These are phyloP conservation scores for Spencermartinsiella europaea DNA, from an alignment of 805 yeast genomes.

Conservation along the genomic window DNA sequence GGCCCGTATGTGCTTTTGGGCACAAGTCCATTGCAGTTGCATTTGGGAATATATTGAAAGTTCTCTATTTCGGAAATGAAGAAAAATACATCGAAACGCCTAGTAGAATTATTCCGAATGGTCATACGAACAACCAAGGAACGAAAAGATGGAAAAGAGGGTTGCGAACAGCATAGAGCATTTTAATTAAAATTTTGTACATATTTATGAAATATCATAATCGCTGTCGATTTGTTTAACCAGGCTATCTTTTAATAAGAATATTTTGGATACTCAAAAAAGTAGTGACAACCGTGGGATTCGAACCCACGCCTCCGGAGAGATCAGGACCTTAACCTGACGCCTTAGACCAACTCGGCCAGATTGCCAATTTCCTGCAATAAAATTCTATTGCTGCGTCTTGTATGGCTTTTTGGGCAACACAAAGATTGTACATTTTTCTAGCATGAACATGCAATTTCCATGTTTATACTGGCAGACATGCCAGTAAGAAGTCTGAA, in stretches of 20 bases:
- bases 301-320: conserved; percentile 85
- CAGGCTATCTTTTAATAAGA: too few relatives aligned
- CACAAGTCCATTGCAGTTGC: conserved; percentile 71
- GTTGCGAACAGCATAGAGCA: background rate
- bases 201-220: too few relatives aligned
- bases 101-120: background rate
- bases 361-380: conserved; percentile 40
- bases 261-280: too few relatives aligned
- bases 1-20: conserved; percentile 65
- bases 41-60: conserved; percentile 67
- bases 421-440: too few relatives aligned
- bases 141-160: background rate
- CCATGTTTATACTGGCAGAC: too few relatives aligned
- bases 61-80: conserved; percentile 70
- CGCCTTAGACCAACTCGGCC: conserved; percentile 72
- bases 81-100: conserved; percentile 30
- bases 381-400: too few relatives aligned
- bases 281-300: conserved; percentile 68
- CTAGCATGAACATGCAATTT: too few relatives aligned
- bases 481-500: too few relatives aligned
- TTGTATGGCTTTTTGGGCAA: too few relatives aligned
- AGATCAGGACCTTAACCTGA: conserved; percentile 74
- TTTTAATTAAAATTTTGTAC: too few relatives aligned
- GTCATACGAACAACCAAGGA: background rate
- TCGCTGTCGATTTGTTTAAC: too few relatives aligned